These are phyloP conservation scores for Salix suchowensis DNA, from an alignment of 345 rosid species.

Conservation along the genomic window DNA sequence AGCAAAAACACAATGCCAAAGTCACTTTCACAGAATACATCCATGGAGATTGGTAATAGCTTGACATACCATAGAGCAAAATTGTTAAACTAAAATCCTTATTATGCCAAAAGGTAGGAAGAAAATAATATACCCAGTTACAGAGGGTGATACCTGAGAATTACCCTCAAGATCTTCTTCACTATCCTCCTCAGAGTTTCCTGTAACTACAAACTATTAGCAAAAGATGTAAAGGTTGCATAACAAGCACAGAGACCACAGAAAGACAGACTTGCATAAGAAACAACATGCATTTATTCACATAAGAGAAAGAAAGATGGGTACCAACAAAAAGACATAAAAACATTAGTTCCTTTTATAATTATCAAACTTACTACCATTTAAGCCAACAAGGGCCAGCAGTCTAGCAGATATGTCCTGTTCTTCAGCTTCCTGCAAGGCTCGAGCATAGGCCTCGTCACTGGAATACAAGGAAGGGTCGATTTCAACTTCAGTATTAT, in stretches of 20 bases:
- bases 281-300: neutral
- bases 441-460: slow-evolving; percentile 92
- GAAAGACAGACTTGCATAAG: neutral
- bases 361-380: slow-evolving; percentile 44
- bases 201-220: slow-evolving; percentile 39
- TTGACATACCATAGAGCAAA: neutral
- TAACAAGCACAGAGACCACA: neutral
- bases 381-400: slow-evolving; percentile 66
- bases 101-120: neutral
- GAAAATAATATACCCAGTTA: neutral
- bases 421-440: slow-evolving; percentile 90
- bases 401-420: slow-evolving; percentile 76
- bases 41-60: neutral
- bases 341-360: neutral
- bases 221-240: neutral
- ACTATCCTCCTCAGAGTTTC: slow-evolving; percentile 38
- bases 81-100: neutral
- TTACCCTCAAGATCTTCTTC: slow-evolving; percentile 46
- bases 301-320: neutral
- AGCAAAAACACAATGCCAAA: neutral
- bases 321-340: neutral
- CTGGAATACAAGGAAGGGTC: slow-evolving; percentile 55
- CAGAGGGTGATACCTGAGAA: slow-evolving; percentile 49
- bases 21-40: neutral
- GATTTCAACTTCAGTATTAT: slow-evolving; percentile 33